phyloP scores from a whole-genome alignment of 192 early-diverging fungal genomes.

The Coemansia sp. region DNA sequence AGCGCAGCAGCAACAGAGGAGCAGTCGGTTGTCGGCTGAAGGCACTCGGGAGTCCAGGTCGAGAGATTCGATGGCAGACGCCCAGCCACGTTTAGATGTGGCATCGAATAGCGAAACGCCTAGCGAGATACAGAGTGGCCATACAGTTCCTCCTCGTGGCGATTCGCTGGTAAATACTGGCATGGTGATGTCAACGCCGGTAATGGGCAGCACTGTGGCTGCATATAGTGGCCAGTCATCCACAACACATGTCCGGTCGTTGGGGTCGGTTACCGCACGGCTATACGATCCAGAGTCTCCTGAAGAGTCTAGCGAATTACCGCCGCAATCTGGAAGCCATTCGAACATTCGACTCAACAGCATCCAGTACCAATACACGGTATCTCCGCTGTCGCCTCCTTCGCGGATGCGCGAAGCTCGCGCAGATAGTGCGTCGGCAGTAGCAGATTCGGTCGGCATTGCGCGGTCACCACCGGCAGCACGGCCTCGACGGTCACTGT shows the following conservation, averaged over 20 bases:
- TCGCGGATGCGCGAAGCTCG: not conserved
- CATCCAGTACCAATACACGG: slow-evolving; percentile 46
- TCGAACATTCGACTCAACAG: slow-evolving; percentile 34
- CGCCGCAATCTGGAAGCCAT: slow-evolving; percentile 4
- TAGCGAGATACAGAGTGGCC: not conserved
- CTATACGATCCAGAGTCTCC: slow-evolving; percentile 34
- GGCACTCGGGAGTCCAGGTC: slow-evolving; percentile 23
- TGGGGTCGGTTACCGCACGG: slow-evolving; percentile 47
- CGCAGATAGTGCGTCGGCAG: not conserved
- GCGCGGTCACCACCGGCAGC: slow-evolving; percentile 6
- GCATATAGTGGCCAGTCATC: not conserved
- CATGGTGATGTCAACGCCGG: slow-evolving; percentile 37
- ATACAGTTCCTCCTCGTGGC: slow-evolving; percentile 25
- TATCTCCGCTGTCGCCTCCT: not conserved
- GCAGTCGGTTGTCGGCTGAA: slow-evolving; percentile 23
- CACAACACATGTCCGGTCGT: slow-evolving; percentile 11
- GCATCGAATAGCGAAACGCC: too few species aligned
- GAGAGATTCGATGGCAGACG: slow-evolving; percentile 5
- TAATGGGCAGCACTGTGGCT: slow-evolving; percentile 1
- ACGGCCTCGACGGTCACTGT: slow-evolving; percentile 43
- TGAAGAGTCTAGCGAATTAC: not conserved
- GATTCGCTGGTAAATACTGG: slow-evolving; percentile 28
- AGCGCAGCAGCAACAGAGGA: slow-evolving; percentile 8
- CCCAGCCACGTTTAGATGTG: not conserved
- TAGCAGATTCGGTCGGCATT: not conserved